phyloP scores from a whole-genome alignment of 805 yeast species.

The Metschnikowia cerradonensis region DNA sequence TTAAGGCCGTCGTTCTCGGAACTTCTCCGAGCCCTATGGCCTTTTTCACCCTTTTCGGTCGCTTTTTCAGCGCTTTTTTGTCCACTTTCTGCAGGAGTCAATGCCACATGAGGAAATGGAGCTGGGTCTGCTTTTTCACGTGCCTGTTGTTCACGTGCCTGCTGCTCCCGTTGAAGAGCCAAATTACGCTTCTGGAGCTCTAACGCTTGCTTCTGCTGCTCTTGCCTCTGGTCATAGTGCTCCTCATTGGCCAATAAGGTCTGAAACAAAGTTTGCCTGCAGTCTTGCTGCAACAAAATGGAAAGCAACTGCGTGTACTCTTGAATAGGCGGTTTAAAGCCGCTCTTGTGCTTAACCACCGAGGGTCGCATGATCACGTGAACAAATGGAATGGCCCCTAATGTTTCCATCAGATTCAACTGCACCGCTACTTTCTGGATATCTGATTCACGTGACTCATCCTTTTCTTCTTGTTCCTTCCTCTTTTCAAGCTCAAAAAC shows the following conservation, averaged over 20 bases:
- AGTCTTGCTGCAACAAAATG: constrained; percentile 25
- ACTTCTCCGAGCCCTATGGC: not conserved
- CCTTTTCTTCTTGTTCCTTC: not conserved
- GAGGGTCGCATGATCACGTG: constrained; percentile 42
- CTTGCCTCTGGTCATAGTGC: constrained; percentile 22
- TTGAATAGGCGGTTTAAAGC: constrained; percentile 38
- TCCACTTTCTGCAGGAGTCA: not conserved
- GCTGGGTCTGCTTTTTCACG: not conserved
- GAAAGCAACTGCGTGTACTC: constrained; percentile 23
- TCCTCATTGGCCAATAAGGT: constrained; percentile 11
- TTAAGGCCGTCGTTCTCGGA: constrained; percentile 1
- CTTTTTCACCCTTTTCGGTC: not conserved
- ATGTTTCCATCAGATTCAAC: constrained; percentile 33
- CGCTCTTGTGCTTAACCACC: constrained; percentile 29
- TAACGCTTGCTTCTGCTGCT: constrained; percentile 22
- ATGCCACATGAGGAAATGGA: not conserved
- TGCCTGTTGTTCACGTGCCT: not conserved
- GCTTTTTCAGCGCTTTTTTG: not conserved
- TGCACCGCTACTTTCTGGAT: not conserved
- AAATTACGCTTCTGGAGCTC: constrained; percentile 3
- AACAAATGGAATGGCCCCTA: constrained; percentile 38
- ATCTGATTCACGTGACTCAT: too few relatives aligned
- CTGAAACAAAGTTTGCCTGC: constrained; percentile 15
- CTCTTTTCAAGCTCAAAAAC: constrained; percentile 13
- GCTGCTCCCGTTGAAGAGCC: constrained; percentile 2